Percentiles rank a stretch among this genome's conserved stretches.
These are phyloP conservation scores for Podaxis sp. DNA, from an alignment of 768 basidiomycete genomes.

Conservation along the genomic window DNA sequence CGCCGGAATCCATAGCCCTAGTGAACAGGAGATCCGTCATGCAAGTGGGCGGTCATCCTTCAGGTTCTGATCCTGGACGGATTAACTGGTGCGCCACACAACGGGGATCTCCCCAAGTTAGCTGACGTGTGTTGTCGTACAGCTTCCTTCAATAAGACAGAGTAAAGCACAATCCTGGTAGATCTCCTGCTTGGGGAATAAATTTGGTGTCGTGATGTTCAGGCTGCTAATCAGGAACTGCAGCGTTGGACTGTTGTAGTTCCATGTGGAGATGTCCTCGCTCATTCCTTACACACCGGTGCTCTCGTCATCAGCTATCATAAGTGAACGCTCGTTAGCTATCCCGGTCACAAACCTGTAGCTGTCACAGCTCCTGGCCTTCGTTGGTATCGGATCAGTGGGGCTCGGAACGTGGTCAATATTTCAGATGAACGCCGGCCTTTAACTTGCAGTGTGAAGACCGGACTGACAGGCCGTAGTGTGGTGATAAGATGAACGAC, in stretches of 20 bases:
- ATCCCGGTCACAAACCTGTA: background rate
- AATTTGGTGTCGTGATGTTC: background rate
- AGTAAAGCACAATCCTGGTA: background rate
- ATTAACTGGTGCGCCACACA: background rate
- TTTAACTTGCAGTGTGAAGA: background rate
- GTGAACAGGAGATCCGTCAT: too few relatives aligned
- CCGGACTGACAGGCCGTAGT: background rate
- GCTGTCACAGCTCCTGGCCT: background rate
- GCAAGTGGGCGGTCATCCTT: too few relatives aligned
- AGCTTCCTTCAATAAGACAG: background rate
- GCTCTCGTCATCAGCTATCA: background rate
- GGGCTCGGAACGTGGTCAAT: background rate
- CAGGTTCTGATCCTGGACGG: too few relatives aligned
- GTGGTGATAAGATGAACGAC: background rate
- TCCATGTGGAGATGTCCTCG: background rate
- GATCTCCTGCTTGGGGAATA: background rate
- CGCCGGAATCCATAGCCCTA: too few relatives aligned
- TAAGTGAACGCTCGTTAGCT: background rate
- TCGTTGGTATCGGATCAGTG: conserved; percentile 3
- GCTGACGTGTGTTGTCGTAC: background rate
- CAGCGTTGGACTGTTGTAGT: background rate
- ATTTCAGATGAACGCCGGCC: background rate
- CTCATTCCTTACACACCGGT: background rate
- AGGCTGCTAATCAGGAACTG: background rate
- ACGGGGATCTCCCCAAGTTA: too few relatives aligned